These are phyloP conservation scores for Populus tremula DNA, from an alignment of 345 rosid genomes.

Conservation along the genomic window DNA sequence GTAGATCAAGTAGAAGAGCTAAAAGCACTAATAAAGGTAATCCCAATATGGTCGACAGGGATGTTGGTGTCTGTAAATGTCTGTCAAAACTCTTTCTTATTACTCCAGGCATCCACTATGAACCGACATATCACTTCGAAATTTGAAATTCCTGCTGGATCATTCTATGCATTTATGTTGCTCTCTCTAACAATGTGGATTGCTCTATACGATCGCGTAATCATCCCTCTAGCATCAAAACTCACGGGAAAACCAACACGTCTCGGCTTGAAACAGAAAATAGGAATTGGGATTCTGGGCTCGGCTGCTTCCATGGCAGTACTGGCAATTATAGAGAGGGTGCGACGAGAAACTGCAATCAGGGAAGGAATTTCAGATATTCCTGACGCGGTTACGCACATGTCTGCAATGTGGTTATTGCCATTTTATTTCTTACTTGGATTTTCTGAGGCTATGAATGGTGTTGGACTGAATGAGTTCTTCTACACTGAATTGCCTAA, in stretches of 20 bases:
- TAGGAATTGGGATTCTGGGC: constrained; percentile 63
- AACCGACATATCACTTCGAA: constrained; percentile 55
- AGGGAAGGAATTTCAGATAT: constrained; percentile 46
- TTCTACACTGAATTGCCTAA: constrained; percentile 76
- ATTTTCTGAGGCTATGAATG: constrained; percentile 68
- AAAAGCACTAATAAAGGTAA: constrained; percentile 58
- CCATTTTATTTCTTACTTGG: constrained; percentile 61
- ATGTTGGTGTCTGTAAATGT: constrained; percentile 55
- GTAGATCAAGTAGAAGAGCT: constrained; percentile 78
- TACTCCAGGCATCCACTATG: constrained; percentile 71
- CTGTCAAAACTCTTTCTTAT: constrained; percentile 55
- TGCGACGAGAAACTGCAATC: constrained; percentile 58
- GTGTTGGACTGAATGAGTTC: constrained; percentile 74
- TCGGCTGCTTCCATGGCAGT: constrained; percentile 62
- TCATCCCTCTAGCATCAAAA: constrained; percentile 68
- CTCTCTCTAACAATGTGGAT: constrained; percentile 53
- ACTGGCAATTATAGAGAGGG: constrained; percentile 53
- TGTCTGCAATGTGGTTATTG: constrained; percentile 81
- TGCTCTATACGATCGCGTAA: constrained; percentile 59
- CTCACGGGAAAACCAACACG: constrained; percentile 52
- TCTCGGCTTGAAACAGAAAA: constrained; percentile 54
- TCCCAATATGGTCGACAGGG: constrained; percentile 78
- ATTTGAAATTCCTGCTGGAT: constrained; percentile 75
- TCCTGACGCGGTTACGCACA: constrained; percentile 36
- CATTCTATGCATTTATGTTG: constrained; percentile 56